phyloP scores from a whole-genome alignment of 805 yeast species.

The Candida jianshihensis region DNA sequence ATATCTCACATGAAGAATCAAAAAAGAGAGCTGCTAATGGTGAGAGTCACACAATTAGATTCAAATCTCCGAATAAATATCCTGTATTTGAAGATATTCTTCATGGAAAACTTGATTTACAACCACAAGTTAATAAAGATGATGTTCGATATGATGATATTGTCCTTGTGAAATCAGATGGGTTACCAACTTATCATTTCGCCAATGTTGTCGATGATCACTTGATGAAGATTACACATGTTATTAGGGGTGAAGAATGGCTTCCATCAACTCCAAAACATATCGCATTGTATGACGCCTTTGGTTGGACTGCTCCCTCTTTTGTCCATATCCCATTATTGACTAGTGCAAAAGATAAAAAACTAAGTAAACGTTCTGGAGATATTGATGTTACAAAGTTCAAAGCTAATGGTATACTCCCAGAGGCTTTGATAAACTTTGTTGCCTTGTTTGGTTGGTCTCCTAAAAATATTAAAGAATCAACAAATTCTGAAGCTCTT shows the following conservation, averaged over 20 bases:
- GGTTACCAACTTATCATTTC: slow-evolving; percentile 91
- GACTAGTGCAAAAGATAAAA: slow-evolving; percentile 65
- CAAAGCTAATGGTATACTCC: slow-evolving; percentile 57
- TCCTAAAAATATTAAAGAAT: slow-evolving; percentile 54
- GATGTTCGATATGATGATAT: slow-evolving; percentile 87
- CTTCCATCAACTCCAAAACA: slow-evolving; percentile 93
- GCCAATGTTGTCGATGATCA: slow-evolving; percentile 96
- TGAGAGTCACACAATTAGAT: slow-evolving; percentile 53
- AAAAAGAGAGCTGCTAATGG: slow-evolving; percentile 25
- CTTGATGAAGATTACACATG: slow-evolving; percentile 87
- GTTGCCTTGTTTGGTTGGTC: slow-evolving; percentile 94
- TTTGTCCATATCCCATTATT: slow-evolving; percentile 88
- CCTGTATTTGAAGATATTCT: slow-evolving; percentile 65
- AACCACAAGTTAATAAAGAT: slow-evolving; percentile 64
- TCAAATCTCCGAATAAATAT: slow-evolving; percentile 68
- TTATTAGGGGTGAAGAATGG: slow-evolving; percentile 98
- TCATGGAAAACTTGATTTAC: slow-evolving; percentile 71
- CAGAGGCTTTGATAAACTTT: slow-evolving; percentile 84
- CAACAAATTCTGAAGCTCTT: slow-evolving; percentile 48
- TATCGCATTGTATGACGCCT: slow-evolving; percentile 75
- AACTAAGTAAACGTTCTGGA: slow-evolving; percentile 80
- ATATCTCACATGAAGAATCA: slow-evolving; percentile 36
- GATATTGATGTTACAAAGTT: slow-evolving; percentile 66
- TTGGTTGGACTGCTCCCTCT: slow-evolving; percentile 77
- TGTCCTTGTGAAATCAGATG: slow-evolving; percentile 86